phyloP scores from a whole-genome alignment of 2,329 filamentous ascomycete species.

The Botrytis deweyae region DNA sequence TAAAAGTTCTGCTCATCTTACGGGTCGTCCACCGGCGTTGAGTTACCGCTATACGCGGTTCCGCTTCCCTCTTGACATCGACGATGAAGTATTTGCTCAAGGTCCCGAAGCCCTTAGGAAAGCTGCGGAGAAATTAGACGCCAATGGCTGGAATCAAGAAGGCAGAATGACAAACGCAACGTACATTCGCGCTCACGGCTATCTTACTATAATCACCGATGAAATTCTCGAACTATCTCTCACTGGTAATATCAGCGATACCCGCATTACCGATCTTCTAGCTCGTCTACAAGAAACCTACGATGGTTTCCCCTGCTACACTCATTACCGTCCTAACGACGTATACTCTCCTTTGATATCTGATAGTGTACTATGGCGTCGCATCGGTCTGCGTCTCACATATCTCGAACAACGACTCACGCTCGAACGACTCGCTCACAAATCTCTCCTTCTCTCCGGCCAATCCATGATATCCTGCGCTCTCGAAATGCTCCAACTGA shows the following conservation, averaged over 20 bases:
- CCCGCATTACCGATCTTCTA: slow-evolving; percentile 30
- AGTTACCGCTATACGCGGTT: slow-evolving; percentile 54
- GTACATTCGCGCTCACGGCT: slow-evolving; percentile 46
- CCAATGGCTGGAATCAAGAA: slow-evolving; percentile 52
- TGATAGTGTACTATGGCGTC: slow-evolving; percentile 44
- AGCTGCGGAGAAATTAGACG: slow-evolving; percentile 46
- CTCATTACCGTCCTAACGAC: slow-evolving; percentile 42
- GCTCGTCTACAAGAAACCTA: slow-evolving; percentile 41
- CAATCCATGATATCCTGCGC: slow-evolving; percentile 46
- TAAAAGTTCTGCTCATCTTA: slow-evolving; percentile 52
- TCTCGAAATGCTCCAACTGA: slow-evolving; percentile 49
- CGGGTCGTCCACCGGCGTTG: slow-evolving; percentile 54
- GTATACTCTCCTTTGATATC: slow-evolving; percentile 43
- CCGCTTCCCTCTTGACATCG: slow-evolving; percentile 54
- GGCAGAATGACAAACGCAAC: slow-evolving; percentile 48
- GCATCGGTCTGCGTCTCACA: slow-evolving; percentile 48
- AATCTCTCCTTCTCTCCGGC: slow-evolving; percentile 43
- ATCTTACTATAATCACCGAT: slow-evolving; percentile 53
- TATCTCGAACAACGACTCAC: slow-evolving; percentile 59
- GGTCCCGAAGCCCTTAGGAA: slow-evolving; percentile 43
- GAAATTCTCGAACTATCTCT: slow-evolving; percentile 58
- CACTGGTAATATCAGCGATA: slow-evolving; percentile 28
- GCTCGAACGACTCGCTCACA: slow-evolving; percentile 55
- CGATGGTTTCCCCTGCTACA: slow-evolving; percentile 38
- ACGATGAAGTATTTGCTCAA: slow-evolving; percentile 50